Evolutionary conservation across 305 asterid species (phyloP).

Genomic region (Fraxinus floribunda): DNA sequence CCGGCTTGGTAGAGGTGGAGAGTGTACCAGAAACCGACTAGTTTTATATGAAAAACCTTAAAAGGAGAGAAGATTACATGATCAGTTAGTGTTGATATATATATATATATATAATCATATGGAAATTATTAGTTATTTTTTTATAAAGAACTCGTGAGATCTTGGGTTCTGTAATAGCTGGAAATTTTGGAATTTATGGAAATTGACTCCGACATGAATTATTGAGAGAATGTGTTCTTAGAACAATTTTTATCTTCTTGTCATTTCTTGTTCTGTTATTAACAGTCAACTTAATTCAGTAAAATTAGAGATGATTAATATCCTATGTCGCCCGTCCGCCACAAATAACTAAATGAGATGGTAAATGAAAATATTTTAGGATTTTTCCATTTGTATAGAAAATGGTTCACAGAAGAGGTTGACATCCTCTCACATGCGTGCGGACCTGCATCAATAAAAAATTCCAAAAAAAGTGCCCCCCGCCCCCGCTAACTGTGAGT

Average conservation of each 20-base stretch:
- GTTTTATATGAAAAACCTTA: constrained; percentile 21
- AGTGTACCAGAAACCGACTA: constrained; percentile 5
- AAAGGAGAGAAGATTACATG: constrained; percentile 31
- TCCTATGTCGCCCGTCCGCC: not conserved
- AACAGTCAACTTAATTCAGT: constrained; percentile 30
- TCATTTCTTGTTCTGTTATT: constrained; percentile 16
- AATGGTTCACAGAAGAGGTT: too few species aligned
- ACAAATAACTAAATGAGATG: not conserved
- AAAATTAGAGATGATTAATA: not conserved
- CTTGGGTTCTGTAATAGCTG: constrained; percentile 67
- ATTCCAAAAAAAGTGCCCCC: too few species aligned
- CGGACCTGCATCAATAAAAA: too few species aligned
- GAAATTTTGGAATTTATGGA: constrained; percentile 48
- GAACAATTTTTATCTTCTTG: not conserved
- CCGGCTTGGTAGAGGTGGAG: constrained; percentile 32
- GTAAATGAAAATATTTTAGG: not conserved
- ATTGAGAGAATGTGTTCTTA: constrained; percentile 66
- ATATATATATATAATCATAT: constrained; percentile 20
- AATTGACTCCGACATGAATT: constrained; percentile 55
- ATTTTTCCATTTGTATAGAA: too few species aligned
- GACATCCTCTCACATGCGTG: too few species aligned
- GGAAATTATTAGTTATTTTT: constrained; percentile 32
- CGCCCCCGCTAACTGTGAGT: too few species aligned
- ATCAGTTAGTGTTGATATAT: constrained; percentile 27
- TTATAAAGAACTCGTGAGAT: constrained; percentile 55